These are phyloP conservation scores for Podospora appendiculata DNA, from an alignment of 495 filamentous ascomycete genomes.

Conservation along the genomic window DNA sequence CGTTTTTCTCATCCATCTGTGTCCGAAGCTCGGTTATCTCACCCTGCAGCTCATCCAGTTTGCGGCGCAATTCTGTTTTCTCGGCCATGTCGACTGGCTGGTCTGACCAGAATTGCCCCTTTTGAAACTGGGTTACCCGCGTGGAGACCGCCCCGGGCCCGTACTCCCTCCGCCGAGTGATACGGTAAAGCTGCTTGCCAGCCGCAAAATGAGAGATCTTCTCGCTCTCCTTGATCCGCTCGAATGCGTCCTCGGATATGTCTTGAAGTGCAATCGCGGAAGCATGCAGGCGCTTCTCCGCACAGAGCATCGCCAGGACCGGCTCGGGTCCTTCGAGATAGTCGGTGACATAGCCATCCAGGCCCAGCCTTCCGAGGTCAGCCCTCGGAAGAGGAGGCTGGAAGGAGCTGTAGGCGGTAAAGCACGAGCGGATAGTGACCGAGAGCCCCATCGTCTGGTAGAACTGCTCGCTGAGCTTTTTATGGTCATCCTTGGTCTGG, in stretches of 20 bases:
- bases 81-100: slow-evolving; percentile 60
- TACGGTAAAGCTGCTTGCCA: slow-evolving; percentile 47
- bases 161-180: slow-evolving; percentile 66
- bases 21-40: slow-evolving; percentile 30
- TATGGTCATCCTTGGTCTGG: slow-evolving; percentile 66
- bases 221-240: slow-evolving; percentile 40
- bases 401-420: slow-evolving; percentile 41
- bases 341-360: slow-evolving; percentile 74
- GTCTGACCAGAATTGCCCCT: slow-evolving; percentile 64
- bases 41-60: slow-evolving; percentile 23
- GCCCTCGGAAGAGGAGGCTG: slow-evolving; percentile 45
- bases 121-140: slow-evolving; percentile 42
- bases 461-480: slow-evolving; percentile 53
- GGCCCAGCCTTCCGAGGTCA: slow-evolving; percentile 51
- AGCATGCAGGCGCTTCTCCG: slow-evolving; percentile 54
- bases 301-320: slow-evolving; percentile 80
- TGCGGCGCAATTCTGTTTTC: slow-evolving; percentile 39
- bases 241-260: slow-evolving; percentile 55
- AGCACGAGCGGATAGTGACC: slow-evolving; percentile 54
- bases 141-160: slow-evolving; percentile 61
- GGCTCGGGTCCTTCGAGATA: slow-evolving; percentile 73
- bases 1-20: not conserved
- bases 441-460: slow-evolving; percentile 49
- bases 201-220: slow-evolving; percentile 55
- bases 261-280: slow-evolving; percentile 57